Evolutionary conservation across 345 rosid genomes (phyloP).

Genomic region (Moricandia moricandioides): DNA sequence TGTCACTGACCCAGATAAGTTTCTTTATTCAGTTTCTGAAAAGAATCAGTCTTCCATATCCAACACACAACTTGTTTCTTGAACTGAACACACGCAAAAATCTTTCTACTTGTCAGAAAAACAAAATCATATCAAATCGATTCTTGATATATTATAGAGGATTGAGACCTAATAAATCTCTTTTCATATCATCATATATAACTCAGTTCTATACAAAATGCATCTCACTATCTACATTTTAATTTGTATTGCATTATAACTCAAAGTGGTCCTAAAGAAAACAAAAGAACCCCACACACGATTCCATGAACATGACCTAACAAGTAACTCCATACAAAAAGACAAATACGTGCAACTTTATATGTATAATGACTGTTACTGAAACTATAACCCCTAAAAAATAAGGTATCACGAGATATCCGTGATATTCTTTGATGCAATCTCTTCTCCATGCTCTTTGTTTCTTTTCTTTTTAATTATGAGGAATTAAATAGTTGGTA

Average conservation of each 20-base stretch:
- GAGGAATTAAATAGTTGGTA: conserved; percentile 18
- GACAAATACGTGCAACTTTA: conserved; percentile 22
- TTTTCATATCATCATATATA: conserved; percentile 9
- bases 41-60: conserved; percentile 30
- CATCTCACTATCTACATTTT: neutral
- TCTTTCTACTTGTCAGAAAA: conserved; percentile 4
- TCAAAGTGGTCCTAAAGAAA: conserved; percentile 29
- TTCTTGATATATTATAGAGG: conserved; percentile 22
- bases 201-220: conserved; percentile 6
- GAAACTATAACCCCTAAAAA: conserved; percentile 50
- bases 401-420: conserved; percentile 60
- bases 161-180: conserved; percentile 19
- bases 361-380: conserved; percentile 30
- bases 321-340: conserved; percentile 26
- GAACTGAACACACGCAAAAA: conserved; percentile 19
- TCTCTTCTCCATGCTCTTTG: conserved; percentile 26
- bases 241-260: neutral
- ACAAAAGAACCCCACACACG: conserved; percentile 16
- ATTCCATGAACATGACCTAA: conserved; percentile 31
- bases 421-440: conserved; percentile 51
- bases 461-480: neutral
- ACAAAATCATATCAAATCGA: conserved; percentile 16
- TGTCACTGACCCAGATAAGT: conserved; percentile 20
- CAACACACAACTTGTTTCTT: conserved; percentile 27
- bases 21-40: conserved; percentile 18